Conservation (phyloP, 2,329 filamentous ascomycete genomes). For the Xylariaceae sp. region DNA sequence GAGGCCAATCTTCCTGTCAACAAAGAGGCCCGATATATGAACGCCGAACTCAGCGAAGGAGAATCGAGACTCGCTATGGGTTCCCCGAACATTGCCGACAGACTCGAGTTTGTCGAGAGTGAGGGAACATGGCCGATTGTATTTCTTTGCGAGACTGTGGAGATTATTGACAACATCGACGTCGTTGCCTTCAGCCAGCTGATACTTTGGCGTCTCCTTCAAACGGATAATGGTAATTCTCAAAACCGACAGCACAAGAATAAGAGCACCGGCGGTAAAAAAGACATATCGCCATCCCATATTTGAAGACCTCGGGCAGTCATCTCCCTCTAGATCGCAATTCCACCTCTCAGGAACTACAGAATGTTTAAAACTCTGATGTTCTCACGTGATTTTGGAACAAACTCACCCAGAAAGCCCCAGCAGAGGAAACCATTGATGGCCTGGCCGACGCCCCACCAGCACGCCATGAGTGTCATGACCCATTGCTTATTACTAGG, state of each 20-base stretch:
- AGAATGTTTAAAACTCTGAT: conserved; percentile 2
- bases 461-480: conserved; percentile 56
- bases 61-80: conserved; percentile 35
- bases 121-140: conserved; percentile 40
- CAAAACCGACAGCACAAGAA: conserved; percentile 48
- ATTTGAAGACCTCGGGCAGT: conserved; percentile 43
- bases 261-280: conserved; percentile 44
- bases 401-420: conserved; percentile 42
- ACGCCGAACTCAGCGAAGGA: conserved; percentile 36
- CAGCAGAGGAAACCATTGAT: conserved; percentile 47
- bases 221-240: conserved; percentile 53
- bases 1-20: conserved; percentile 54
- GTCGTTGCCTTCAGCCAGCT: conserved; percentile 51
- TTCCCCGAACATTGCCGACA: conserved; percentile 41
- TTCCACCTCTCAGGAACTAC: conserved; percentile 40
- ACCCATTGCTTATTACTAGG: conserved; percentile 59
- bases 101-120: conserved; percentile 44
- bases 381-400: no score
- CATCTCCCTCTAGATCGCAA: conserved; percentile 35
- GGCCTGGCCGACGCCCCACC: conserved; percentile 49
- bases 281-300: conserved; percentile 50
- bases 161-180: conserved; percentile 45
- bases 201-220: conserved; percentile 57
- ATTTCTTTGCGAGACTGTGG: conserved; percentile 37
- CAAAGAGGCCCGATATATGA: conserved; percentile 63